Percentiles rank a stretch among this genome's conserved stretches.
Evolutionary conservation across 2,329 filamentous ascomycete species (phyloP).

Genomic region (Alternaria brassicicola): DNA sequence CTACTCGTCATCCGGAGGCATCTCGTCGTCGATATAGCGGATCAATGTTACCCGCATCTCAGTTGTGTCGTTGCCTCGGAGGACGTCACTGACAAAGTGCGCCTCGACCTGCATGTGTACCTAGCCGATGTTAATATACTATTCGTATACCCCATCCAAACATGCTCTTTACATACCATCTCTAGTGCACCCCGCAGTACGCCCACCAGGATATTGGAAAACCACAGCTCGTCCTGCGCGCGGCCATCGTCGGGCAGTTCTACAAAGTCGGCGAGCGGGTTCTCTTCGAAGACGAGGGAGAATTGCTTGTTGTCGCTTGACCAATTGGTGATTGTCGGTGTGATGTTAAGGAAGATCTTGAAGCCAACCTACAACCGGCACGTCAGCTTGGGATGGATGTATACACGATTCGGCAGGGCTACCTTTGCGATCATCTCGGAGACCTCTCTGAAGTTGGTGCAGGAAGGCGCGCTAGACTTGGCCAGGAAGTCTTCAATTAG

Average conservation of each 20-base stretch:
- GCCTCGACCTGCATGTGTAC: slow-evolving; percentile 98
- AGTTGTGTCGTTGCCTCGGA: slow-evolving; percentile 92
- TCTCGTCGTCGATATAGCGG: slow-evolving; percentile 95
- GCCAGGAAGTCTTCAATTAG: slow-evolving; percentile 97
- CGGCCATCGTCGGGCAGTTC: slow-evolving; percentile 94
- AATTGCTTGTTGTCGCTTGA: slow-evolving; percentile 96
- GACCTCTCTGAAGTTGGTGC: slow-evolving; percentile 91
- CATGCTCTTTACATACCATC: slow-evolving; percentile 68
- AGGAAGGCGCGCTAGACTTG: slow-evolving; percentile 88
- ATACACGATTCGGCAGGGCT: not conserved
- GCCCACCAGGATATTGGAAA: slow-evolving; percentile 95
- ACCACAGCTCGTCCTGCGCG: slow-evolving; percentile 97
- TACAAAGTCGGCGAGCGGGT: slow-evolving; percentile 95
- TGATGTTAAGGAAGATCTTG: slow-evolving; percentile 98
- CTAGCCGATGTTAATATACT: slow-evolving; percentile 46
- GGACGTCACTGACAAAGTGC: slow-evolving; percentile 91
- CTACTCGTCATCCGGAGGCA: slow-evolving; percentile 95
- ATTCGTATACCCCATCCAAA: not conserved
- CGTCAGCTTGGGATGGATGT: slow-evolving; percentile 10
- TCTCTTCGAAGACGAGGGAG: slow-evolving; percentile 94
- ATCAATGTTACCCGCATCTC: slow-evolving; percentile 95
- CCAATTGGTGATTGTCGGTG: slow-evolving; percentile 93
- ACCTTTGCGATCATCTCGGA: slow-evolving; percentile 97
- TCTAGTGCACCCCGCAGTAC: slow-evolving; percentile 89
- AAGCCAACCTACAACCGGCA: slow-evolving; percentile 76